Base-by-base conservation (phyloP, 129 eudicot species). In the Artemisia tridentata region DNA sequence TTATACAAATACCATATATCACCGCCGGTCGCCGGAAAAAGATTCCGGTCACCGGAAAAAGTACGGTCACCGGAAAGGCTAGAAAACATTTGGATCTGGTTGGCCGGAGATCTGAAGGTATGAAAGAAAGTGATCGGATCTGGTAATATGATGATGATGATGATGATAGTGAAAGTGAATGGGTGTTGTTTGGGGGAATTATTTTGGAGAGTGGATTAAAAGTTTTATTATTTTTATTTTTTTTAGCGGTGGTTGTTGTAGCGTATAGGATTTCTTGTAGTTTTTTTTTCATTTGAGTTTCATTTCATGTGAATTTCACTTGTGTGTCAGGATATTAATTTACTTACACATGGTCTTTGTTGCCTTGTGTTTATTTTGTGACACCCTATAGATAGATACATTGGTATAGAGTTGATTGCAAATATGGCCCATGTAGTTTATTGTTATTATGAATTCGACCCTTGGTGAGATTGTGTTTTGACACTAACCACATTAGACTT, bases 251-350 rank as follows among this genome's bases (percentile, higher is more conserved):
- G 45, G 41, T 27, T 59, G 75, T 69, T 69, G 80, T 61, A 60
- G 80, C 80, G 70, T 77, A 69, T 61, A 55, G 65, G 29, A 51
- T 61, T 17, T 58, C 11, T 76, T 67, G 58, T 57, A n/a, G n/a
- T 43, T 21, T 74, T 75, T 54, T 55, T 56, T 0, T 17, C 49
- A 49, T 75, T 75, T 75, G 41, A 57, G 62, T 66, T 75, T 31
- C 23, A 29, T 75, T 75, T 75, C 68, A 11, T 15, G 34, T 7
- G 25, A 66, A 29, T 75, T 55, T 50, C 61, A 72, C 15, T 70
- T 50, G 79, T 52, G 46, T 43, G 55, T 65, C 66, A 54, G 55
- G 41, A 5, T 34, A 1, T 34, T 34, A 34, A 34, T 34, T 34
- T 34, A 5, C 8, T 12, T 12, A 19, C 62, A 19, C 23, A 19